Evolutionary conservation across 805 yeast genomes (phyloP), one percentile per base, ranked within the genome.

Genomic region (Starmerella roubikii): DNA sequence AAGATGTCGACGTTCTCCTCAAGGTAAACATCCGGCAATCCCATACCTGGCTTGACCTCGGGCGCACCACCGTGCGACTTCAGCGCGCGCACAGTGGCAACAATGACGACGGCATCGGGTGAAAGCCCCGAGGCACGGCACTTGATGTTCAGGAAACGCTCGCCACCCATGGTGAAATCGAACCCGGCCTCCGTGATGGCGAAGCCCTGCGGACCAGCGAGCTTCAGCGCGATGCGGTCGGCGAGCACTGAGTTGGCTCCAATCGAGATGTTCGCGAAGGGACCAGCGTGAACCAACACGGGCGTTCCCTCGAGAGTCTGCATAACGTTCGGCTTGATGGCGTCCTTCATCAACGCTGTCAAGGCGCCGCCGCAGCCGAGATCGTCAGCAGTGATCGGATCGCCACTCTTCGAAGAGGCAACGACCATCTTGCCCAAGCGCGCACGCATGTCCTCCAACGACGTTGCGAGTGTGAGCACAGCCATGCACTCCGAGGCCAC

Each of bases 111-210:
- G 29, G 80, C 80, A 58, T 86, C 93, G 28, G 97, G 97, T 29
- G 68, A 64, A 42, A 81, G 68, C 4, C 94, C 95, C 29, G 93
- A 79, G 16, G 93, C 71, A 59, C 97, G 77, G 61, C 96, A 85
- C 66, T 88, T 88, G 61, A 88, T 88, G 67, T 88, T 84, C 63
- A 88, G 73, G 65, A 88, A 88, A 55, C 97, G 73, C 67, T 88
- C 98, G 52, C 97, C 97, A 49, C 98, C 98, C 97, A 88, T 88
- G 35, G 96, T 88, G 68, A 91, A 88, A 62, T 88, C 97, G 64
- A 88, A 88, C 38, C 98, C 98, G 29, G 97, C 96, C 62, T 88
- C 98, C 36, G 98, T 88, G 45, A 88, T 83, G 39, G 85, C 97
- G 57, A 73, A 88, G 49, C 97, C 97, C 26, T 57, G 57, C 26